Evolutionary conservation across 169 alveolate genomes (phyloP).

Genomic region (Plasmodium malariae): DNA sequence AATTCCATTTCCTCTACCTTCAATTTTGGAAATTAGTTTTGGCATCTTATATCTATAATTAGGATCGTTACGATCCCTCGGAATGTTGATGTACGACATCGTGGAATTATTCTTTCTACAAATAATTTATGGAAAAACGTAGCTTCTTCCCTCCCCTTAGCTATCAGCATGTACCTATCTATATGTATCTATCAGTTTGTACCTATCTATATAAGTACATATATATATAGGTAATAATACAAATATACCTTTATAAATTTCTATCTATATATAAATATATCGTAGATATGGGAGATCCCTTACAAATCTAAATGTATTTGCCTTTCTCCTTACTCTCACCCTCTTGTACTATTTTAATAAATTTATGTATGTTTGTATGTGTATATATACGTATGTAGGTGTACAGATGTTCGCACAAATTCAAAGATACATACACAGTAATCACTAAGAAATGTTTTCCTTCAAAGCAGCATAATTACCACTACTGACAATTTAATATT

Average conservation of each 20-base stretch:
- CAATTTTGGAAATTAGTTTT: conserved; percentile 92
- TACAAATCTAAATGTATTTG: neutral
- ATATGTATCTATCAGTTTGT: too few species aligned
- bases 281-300: too few species aligned
- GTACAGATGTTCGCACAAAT: neutral
- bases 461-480: neutral
- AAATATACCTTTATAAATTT: too few species aligned
- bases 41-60: conserved; percentile 98
- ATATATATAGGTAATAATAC: too few species aligned
- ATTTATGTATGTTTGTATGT: neutral
- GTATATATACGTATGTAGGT: neutral
- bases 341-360: neutral
- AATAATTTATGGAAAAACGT: too few species aligned
- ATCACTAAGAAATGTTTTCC: neutral
- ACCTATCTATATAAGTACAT: too few species aligned
- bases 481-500: too few species aligned
- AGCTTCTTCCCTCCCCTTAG: too few species aligned
- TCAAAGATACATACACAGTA: neutral
- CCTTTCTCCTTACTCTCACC: neutral
- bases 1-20: conserved; percentile 98
- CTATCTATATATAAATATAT: too few species aligned
- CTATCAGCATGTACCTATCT: too few species aligned
- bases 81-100: conserved; percentile 92
- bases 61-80: conserved; percentile 96
- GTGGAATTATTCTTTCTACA: too few species aligned